A percentile compares a stretch with the other conserved stretches of the same genome.
Evolutionary conservation across 352 stramenopile species (phyloP).

Genomic region (Phytophthora hybrid): DNA sequence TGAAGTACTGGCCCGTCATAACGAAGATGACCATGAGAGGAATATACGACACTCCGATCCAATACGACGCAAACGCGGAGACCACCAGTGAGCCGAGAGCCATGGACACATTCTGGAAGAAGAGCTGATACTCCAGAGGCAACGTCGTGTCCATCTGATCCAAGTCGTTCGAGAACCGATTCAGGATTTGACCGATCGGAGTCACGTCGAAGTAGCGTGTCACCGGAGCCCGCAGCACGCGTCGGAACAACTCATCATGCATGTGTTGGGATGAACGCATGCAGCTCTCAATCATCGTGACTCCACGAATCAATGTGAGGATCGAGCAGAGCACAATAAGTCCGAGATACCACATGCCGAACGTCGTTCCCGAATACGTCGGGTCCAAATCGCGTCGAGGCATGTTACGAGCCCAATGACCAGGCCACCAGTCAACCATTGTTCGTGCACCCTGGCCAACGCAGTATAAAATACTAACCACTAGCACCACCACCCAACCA

Average conservation of each 20-base stretch:
- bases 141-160: constrained; percentile 56
- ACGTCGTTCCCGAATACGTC: constrained; percentile 44
- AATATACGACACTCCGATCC: constrained; percentile 55
- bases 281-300: constrained; percentile 46
- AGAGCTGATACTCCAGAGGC: constrained; percentile 46
- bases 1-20: constrained; percentile 83
- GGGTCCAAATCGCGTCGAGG: constrained; percentile 15
- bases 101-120: constrained; percentile 44
- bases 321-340: constrained; percentile 41
- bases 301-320: constrained; percentile 33
- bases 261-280: constrained; percentile 44
- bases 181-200: constrained; percentile 13
- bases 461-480: constrained; percentile 2
- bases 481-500: constrained; percentile 19
- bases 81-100: constrained; percentile 43
- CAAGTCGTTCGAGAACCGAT: constrained; percentile 61
- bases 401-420: constrained; percentile 30
- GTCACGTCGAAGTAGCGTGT: constrained; percentile 18
- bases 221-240: constrained; percentile 53
- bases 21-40: constrained; percentile 63
- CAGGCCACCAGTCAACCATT: constrained; percentile 29
- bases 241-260: constrained; percentile 51
- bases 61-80: constrained; percentile 20
- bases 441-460: constrained; percentile 18
- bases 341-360: constrained; percentile 47